Conservation (phyloP, 1,284 basidiomycete genomes). For the Neolentinus lepideus region DNA sequence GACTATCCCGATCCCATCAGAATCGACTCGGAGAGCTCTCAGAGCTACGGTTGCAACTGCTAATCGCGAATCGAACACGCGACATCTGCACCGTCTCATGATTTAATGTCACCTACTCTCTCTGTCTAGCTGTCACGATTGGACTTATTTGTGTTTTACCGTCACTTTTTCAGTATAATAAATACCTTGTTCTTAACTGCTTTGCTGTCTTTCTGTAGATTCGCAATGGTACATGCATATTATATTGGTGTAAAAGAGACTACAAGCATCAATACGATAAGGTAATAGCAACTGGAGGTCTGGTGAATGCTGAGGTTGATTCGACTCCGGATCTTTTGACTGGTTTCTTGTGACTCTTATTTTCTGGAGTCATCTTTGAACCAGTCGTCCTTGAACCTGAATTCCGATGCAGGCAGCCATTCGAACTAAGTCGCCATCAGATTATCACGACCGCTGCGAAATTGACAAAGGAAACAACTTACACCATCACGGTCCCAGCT, state of each 20-base stretch:
- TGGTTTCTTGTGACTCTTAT: not conserved
- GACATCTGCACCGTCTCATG: not conserved
- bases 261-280: not conserved
- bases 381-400: constrained; percentile 36
- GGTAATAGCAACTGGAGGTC: not conserved
- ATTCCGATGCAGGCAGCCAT: constrained; percentile 23
- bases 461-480: constrained; percentile 12
- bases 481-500: constrained; percentile 25
- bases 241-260: not conserved
- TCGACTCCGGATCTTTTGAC: no score
- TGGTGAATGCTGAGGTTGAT: not conserved
- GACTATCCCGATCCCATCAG: constrained; percentile 99
- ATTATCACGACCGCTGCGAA: not conserved
- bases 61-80: constrained; percentile 28
- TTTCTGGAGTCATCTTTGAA: constrained; percentile 15
- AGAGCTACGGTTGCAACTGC: constrained; percentile 92
- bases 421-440: constrained; percentile 26
- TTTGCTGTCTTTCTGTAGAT: not conserved
- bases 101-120: not conserved
- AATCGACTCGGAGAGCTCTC: constrained; percentile 89
- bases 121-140: not conserved
- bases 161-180: not conserved
- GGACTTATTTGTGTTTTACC: not conserved
- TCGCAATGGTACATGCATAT: not conserved
- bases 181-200: not conserved